Base-by-base conservation (phyloP, 106 monocot genomes). In the Agapanthus africanus region DNA sequence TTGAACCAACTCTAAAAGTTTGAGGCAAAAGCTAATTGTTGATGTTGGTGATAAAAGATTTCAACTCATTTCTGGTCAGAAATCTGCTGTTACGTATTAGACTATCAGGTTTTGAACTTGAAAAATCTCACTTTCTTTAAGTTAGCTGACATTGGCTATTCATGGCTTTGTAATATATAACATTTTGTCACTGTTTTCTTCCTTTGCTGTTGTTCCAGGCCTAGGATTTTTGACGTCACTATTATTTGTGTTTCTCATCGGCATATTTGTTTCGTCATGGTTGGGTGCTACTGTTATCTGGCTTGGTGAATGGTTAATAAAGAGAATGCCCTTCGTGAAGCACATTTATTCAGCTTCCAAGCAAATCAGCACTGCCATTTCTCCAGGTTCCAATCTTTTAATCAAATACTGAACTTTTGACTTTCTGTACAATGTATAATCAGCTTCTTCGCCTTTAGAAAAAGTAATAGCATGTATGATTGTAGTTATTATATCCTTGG, bases 221-320 rank as follows among this genome's bases (percentile, higher is more conserved):
- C 81, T 95, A 78, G 95, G 95, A 69, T 95, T 95, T 78, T 80
- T 91, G 67, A 95, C 91, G 15, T 95, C 95, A 64, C 70, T 95
- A 40, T 38, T 95, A 32, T 86, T 95, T 74, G 84, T 95, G 46
- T 88, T 95, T 67, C 77, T 95, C 50, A 81, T 95, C 40, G 95
- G 91, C 11, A 88, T 95, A 78, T 95, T 95, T 88, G 95, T 88
- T 71, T 95, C 95, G 51, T 91, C 91, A 19, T 95, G 95, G 95
- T 60, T 95, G 46, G 95, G 95, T 78, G 79, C 95, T 38, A 80
- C 85, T 56, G 76, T 95, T 69, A 79, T 91, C 70, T 88, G 81
- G 81, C 70, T 91, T 81, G 95, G 95, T 66, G 91, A 95, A 70
- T 95, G 91, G 95, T 73, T 95, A 32, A 95, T 95, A 74, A 95